Conservation (phyloP, 176 grass and related monocot genomes). For the Oryza australiensis region DNA sequence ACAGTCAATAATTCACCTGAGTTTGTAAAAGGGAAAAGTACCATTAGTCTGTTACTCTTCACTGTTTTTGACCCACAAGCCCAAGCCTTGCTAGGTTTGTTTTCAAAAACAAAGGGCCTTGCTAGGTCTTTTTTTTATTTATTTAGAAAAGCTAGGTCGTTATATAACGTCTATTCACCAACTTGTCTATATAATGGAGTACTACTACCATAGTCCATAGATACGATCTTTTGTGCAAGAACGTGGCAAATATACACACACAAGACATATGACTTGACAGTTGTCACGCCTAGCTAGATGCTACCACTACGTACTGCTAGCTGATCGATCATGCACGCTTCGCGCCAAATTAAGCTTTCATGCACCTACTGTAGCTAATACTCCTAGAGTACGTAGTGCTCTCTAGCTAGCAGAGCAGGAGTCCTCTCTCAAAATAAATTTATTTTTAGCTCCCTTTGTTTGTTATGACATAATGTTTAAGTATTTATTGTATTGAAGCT, state of each 20-base stretch:
- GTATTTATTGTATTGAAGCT: too few relatives aligned
- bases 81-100: neutral
- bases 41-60: neutral
- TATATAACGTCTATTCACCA: neutral
- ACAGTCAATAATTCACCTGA: neutral
- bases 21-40: neutral
- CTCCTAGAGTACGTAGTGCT: too few relatives aligned
- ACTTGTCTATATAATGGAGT: neutral
- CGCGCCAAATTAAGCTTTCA: slow-evolving; percentile 19
- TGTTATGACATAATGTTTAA: too few relatives aligned
- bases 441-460: too few relatives aligned
- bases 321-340: neutral
- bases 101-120: too few relatives aligned
- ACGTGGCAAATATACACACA: neutral
- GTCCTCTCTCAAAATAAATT: too few relatives aligned
- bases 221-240: neutral
- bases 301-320: neutral
- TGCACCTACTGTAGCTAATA: too few relatives aligned
- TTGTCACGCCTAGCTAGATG: slow-evolving; percentile 10
- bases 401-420: too few relatives aligned
- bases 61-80: neutral
- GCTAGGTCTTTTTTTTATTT: too few relatives aligned
- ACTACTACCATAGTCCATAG: neutral
- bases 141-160: neutral
- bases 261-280: neutral